Evolutionary conservation across 2,329 filamentous ascomycete species (phyloP).

Genomic region (Ilyonectria mors-panacis): DNA sequence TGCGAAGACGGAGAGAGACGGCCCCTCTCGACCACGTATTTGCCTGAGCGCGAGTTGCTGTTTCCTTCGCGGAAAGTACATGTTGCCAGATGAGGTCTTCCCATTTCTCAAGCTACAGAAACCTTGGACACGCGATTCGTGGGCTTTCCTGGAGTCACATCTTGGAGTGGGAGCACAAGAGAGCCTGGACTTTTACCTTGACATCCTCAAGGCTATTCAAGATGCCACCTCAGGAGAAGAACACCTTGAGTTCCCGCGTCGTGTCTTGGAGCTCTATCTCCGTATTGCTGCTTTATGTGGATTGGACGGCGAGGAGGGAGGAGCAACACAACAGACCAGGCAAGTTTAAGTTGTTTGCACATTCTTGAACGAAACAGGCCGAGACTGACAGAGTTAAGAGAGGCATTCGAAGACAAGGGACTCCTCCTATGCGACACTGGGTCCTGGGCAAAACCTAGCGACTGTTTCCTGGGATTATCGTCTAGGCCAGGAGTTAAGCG

Average conservation of each 20-base stretch:
- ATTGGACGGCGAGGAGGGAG: too few species aligned
- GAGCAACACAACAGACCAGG: too few species aligned
- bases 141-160: slow-evolving; percentile 38
- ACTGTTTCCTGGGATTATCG: too few species aligned
- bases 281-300: too few species aligned
- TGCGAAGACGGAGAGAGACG: neutral
- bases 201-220: slow-evolving; percentile 29
- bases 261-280: slow-evolving; percentile 45
- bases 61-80: slow-evolving; percentile 22
- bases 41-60: neutral
- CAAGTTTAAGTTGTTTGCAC: too few species aligned
- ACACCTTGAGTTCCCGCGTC: slow-evolving; percentile 41
- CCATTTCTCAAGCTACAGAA: slow-evolving; percentile 42
- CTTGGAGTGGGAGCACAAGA: slow-evolving; percentile 39
- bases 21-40: neutral
- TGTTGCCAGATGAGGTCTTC: slow-evolving; percentile 43
- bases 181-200: slow-evolving; percentile 43
- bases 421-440: too few species aligned
- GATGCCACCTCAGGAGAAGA: slow-evolving; percentile 33
- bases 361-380: too few species aligned
- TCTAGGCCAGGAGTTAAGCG: too few species aligned
- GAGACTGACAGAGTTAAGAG: too few species aligned
- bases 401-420: too few species aligned
- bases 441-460: too few species aligned
- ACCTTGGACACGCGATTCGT: slow-evolving; percentile 26